Percentiles rank a stretch among this genome's conserved stretches.
Conservation (phyloP, 257 asterid species). For the Thymus quinquecostatus region DNA sequence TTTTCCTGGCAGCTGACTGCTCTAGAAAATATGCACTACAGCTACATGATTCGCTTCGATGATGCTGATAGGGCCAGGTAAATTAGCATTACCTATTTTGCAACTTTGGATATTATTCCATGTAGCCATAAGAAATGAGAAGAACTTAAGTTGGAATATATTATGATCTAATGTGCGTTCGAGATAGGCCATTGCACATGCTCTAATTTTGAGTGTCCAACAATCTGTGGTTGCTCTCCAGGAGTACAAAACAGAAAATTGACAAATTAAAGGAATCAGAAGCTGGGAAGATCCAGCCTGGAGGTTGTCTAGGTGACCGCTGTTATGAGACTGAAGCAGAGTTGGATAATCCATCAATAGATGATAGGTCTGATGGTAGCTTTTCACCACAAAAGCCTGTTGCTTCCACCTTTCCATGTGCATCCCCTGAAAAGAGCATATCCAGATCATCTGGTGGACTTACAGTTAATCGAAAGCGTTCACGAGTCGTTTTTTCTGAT, state of each 20-base stretch:
- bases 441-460: constrained; percentile 59
- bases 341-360: constrained; percentile 53
- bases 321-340: constrained; percentile 87
- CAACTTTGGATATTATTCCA: constrained; percentile 11
- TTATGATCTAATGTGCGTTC: constrained; percentile 5
- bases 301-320: constrained; percentile 44
- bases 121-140: constrained; percentile 13
- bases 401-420: constrained; percentile 43
- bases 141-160: constrained; percentile 3
- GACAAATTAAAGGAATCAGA: constrained; percentile 59
- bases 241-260: constrained; percentile 66
- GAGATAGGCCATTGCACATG: constrained; percentile 16
- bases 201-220: constrained; percentile 14
- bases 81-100: constrained; percentile 25
- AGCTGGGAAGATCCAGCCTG: constrained; percentile 44
- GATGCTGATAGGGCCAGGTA: constrained; percentile 86
- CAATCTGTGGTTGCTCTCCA: constrained; percentile 39
- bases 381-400: constrained; percentile 41
- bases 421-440: constrained; percentile 46
- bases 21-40: constrained; percentile 90
- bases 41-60: constrained; percentile 94
- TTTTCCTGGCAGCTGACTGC: constrained; percentile 73
- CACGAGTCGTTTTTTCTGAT: constrained; percentile 80
- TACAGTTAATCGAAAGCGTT: constrained; percentile 69
- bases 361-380: constrained; percentile 55